These are phyloP conservation scores for Globisporangium paddicum DNA, from an alignment of 352 stramenopile species.

Conservation along the genomic window DNA sequence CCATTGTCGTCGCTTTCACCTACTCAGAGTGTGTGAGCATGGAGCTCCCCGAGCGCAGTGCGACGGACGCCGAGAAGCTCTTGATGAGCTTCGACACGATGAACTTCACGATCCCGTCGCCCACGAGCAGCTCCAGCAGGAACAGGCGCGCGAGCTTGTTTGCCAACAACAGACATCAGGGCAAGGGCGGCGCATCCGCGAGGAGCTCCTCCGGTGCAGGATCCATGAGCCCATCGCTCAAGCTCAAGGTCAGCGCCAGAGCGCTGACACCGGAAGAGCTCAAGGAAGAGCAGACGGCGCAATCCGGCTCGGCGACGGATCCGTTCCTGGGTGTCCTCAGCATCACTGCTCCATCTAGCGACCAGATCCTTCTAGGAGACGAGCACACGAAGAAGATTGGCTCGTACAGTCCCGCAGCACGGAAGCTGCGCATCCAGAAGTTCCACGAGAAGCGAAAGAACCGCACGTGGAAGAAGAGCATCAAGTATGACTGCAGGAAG, in stretches of 20 bases:
- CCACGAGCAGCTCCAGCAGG: slow-evolving; percentile 51
- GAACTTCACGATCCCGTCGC: slow-evolving; percentile 77
- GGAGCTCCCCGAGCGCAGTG: slow-evolving; percentile 25
- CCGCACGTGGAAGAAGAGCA: slow-evolving; percentile 97
- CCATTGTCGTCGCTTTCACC: slow-evolving; percentile 14
- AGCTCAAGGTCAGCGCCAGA: slow-evolving; percentile 24
- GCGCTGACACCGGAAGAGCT: slow-evolving; percentile 29
- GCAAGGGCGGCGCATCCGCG: slow-evolving; percentile 6
- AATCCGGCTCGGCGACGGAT: slow-evolving; percentile 28
- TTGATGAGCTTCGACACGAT: slow-evolving; percentile 89
- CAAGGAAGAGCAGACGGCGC: slow-evolving; percentile 24
- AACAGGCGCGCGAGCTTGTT: slow-evolving; percentile 45
- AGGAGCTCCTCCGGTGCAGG: slow-evolving; percentile 5
- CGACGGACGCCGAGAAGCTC: slow-evolving; percentile 71
- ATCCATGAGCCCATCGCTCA: slow-evolving; percentile 27
- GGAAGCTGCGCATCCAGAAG: slow-evolving; percentile 92
- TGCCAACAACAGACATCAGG: slow-evolving; percentile 23
- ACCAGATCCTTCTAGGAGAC: slow-evolving; percentile 4
- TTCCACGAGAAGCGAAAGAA: slow-evolving; percentile 97
- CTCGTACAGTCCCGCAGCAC: slow-evolving; percentile 93
- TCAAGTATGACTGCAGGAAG: slow-evolving; percentile 99
- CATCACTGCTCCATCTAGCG: slow-evolving; percentile 22
- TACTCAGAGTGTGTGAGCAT: slow-evolving; percentile 38
- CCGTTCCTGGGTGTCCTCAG: slow-evolving; percentile 42
- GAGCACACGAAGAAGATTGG: slow-evolving; percentile 79